Conservation (phyloP, 2,329 filamentous ascomycete genomes). For the Fusarium pseudonygamai region DNA sequence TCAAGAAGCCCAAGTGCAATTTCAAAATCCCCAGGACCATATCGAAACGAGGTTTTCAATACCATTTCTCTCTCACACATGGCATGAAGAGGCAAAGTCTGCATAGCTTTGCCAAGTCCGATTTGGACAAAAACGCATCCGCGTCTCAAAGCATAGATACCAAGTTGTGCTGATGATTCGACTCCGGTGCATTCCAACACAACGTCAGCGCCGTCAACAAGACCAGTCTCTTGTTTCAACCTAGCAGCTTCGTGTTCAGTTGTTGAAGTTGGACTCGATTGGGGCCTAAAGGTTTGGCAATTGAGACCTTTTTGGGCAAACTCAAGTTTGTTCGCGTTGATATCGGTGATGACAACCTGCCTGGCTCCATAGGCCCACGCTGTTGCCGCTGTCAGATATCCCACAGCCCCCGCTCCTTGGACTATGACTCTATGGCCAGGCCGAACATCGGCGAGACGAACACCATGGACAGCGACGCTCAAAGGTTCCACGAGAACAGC, state of each 20-base stretch:
- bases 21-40: slow-evolving; percentile 86
- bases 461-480: slow-evolving; percentile 85
- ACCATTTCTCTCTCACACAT: slow-evolving; percentile 89
- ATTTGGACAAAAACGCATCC: slow-evolving; percentile 32
- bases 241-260: slow-evolving; percentile 20
- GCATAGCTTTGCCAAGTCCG: slow-evolving; percentile 28
- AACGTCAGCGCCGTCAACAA: slow-evolving; percentile 78
- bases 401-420: slow-evolving; percentile 88
- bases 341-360: slow-evolving; percentile 49
- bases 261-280: background rate
- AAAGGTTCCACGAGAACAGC: slow-evolving; percentile 90
- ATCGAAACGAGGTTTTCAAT: slow-evolving; percentile 86
- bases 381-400: slow-evolving; percentile 85
- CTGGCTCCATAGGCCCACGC: slow-evolving; percentile 83
- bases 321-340: slow-evolving; percentile 26
- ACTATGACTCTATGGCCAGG: slow-evolving; percentile 84
- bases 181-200: slow-evolving; percentile 35
- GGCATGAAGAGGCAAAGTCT: slow-evolving; percentile 70
- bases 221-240: background rate
- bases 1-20: slow-evolving; percentile 81
- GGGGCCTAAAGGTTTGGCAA: slow-evolving; percentile 5
- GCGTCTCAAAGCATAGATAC: slow-evolving; percentile 3
- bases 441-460: slow-evolving; percentile 73
- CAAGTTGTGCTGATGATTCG: slow-evolving; percentile 24
- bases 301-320: slow-evolving; percentile 24